Conservation (phyloP, 2,329 filamentous ascomycete species). For the Coniella lustricola region DNA sequence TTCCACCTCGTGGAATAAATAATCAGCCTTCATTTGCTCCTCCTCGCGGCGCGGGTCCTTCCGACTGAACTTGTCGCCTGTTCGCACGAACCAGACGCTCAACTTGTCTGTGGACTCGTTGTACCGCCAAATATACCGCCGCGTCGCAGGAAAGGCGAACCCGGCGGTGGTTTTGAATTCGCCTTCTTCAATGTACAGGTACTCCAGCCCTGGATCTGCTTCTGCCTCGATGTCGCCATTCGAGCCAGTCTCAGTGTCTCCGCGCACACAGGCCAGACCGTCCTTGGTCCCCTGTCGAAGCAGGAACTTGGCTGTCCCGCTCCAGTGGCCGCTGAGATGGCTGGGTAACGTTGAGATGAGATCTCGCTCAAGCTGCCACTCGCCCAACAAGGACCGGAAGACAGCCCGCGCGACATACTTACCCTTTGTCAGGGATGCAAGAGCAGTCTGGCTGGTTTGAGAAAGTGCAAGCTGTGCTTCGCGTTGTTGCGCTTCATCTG, state of each 20-base stretch:
- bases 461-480: slow-evolving; percentile 37
- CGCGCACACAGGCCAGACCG: slow-evolving; percentile 32
- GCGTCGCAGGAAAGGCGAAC: slow-evolving; percentile 50
- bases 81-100: slow-evolving; percentile 67
- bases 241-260: background rate
- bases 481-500: slow-evolving; percentile 21
- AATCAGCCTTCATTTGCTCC: slow-evolving; percentile 56
- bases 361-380: slow-evolving; percentile 57
- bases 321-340: slow-evolving; percentile 58
- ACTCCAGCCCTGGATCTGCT: slow-evolving; percentile 44
- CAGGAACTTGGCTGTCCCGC: slow-evolving; percentile 58
- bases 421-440: slow-evolving; percentile 34
- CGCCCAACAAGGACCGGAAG: slow-evolving; percentile 64
- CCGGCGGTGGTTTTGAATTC: slow-evolving; percentile 53
- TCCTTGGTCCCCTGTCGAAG: slow-evolving; percentile 53
- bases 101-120: slow-evolving; percentile 51
- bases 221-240: slow-evolving; percentile 14
- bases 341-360: slow-evolving; percentile 46
- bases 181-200: slow-evolving; percentile 63
- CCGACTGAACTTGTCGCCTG: slow-evolving; percentile 52
- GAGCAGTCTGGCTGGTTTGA: slow-evolving; percentile 37
- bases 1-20: slow-evolving; percentile 68
- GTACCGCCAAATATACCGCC: slow-evolving; percentile 69
- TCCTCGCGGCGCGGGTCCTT: slow-evolving; percentile 72
- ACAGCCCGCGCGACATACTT: slow-evolving; percentile 58